These are phyloP conservation scores for Westerdykella ornata DNA, from an alignment of 2,329 filamentous ascomycete genomes.

Conservation along the genomic window DNA sequence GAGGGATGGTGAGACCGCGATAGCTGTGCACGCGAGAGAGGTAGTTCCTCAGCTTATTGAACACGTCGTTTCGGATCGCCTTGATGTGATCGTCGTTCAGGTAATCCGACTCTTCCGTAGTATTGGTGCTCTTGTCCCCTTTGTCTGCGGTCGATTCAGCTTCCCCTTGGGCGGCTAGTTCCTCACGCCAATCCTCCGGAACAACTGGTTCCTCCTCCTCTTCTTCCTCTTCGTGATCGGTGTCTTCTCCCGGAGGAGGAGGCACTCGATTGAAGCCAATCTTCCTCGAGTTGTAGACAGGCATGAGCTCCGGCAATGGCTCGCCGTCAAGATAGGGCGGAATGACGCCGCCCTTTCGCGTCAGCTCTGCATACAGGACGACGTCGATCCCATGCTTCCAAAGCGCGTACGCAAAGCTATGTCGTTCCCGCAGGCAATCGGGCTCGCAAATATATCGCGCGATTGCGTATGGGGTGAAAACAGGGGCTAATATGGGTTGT, in stretches of 20 bases:
- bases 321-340: slow-evolving; percentile 32
- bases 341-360: slow-evolving; percentile 16
- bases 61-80: background rate
- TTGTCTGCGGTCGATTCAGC: background rate
- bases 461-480: slow-evolving; percentile 6
- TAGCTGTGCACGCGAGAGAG: too few relatives aligned
- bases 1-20: too few relatives aligned
- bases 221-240: background rate
- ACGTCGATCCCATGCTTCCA: slow-evolving; percentile 23
- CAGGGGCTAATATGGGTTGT: slow-evolving; percentile 12
- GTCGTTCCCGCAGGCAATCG: slow-evolving; percentile 21
- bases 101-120: background rate
- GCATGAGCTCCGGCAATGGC: slow-evolving; percentile 15
- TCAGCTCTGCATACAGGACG: slow-evolving; percentile 22
- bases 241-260: background rate
- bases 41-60: too few relatives aligned
- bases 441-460: slow-evolving; percentile 20
- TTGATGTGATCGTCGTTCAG: background rate
- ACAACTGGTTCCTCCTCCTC: background rate
- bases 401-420: slow-evolving; percentile 23
- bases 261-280: slow-evolving; percentile 24
- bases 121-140: too few relatives aligned
- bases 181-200: background rate
- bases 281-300: slow-evolving; percentile 43
- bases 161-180: background rate